These are phyloP conservation scores for Mycena chlorophos DNA, from an alignment of 768 basidiomycete species.

Conservation along the genomic window DNA sequence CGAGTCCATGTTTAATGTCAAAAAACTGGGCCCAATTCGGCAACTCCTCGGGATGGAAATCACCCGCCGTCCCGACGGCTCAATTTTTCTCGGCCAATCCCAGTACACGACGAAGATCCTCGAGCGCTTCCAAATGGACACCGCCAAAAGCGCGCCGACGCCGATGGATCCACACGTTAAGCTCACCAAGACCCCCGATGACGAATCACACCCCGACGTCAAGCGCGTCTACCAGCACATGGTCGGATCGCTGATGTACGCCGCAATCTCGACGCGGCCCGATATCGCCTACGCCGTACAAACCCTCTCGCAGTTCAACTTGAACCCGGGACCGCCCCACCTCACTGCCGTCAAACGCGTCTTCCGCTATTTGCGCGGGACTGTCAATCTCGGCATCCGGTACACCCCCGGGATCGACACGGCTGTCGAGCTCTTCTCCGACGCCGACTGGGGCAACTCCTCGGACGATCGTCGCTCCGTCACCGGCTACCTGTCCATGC, in stretches of 20 bases:
- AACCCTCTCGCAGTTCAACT: slow-evolving; percentile 28
- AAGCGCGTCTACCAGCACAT: slow-evolving; percentile 24
- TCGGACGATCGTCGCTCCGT: slow-evolving; percentile 26
- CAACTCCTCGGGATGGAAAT: slow-evolving; percentile 29
- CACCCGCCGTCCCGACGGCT: slow-evolving; percentile 1
- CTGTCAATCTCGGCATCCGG: slow-evolving; percentile 12
- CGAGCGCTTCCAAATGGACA: slow-evolving; percentile 7
- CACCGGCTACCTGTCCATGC: slow-evolving; percentile 35
- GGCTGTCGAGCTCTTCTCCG: slow-evolving; percentile 11
- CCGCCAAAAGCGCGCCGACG: slow-evolving; percentile 15
- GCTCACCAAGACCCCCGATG: slow-evolving; percentile 6
- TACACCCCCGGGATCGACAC: slow-evolving; percentile 3
- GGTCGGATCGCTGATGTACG: too few species aligned
- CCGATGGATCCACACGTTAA: slow-evolving; percentile 17
- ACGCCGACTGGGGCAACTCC: slow-evolving; percentile 31
- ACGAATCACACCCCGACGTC: neutral
- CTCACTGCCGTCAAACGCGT: too few species aligned
- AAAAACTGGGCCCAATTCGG: slow-evolving; percentile 13
- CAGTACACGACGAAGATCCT: slow-evolving; percentile 20
- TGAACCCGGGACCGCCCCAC: slow-evolving; percentile 30
- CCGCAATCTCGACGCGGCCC: slow-evolving; percentile 33
- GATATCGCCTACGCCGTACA: slow-evolving; percentile 34
- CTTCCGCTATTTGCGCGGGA: too few species aligned
- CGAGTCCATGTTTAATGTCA: slow-evolving; percentile 15
- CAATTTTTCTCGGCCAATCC: slow-evolving; percentile 19